Evolutionary conservation across 768 basidiomycete species (phyloP), one percentile per base, ranked within the genome.

Genomic region (Terana coerulea): DNA sequence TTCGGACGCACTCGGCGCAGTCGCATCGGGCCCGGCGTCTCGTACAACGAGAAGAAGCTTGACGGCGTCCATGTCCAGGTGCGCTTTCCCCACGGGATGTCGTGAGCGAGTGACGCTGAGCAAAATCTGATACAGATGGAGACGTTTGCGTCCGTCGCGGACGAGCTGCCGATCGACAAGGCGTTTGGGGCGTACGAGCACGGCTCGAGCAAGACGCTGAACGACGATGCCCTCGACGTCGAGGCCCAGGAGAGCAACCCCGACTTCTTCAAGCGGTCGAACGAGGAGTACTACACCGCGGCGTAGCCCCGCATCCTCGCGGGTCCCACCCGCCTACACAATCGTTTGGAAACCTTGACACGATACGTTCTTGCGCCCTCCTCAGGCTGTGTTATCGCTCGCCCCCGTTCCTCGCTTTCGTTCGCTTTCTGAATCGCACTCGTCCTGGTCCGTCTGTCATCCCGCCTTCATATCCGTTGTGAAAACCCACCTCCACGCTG

Each of bases 41-140:
- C 61, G 54, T 9, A 52, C 31, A 57, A 62, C 24, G 54, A 72
- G 55, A 75, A 70, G 64, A 63, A 73, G 47, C 59, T 72, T 25
- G 74, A 78, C 50, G 76, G 78, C 21, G 75, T 84, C 26, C 82
- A 84, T 56, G 77, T 86, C 51, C 82, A 82, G 69, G 83, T 59
- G 39, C 1, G 47, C 42, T 11, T 11, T 8, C 22, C 30, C 22
- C 10, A 34, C 21, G 9, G 35, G 15, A 24, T 36, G 19, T 11
- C 11, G 12, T 9, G 14, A 10, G 33, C 10, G 10, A n/a, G 33
- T 33, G 33, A 7, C n/a, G 29, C n/a, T 47, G 28, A 47, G 33
- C 5, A 34, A 21, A 10, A 6, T 31, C 17, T 11, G 8, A 2
- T 4, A 17, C 54, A 86, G 84, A 86, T 87, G 84, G 75, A 83